Base-by-base conservation (phyloP, 306 rosid genomes). In the Cucurbita pepo region DNA sequence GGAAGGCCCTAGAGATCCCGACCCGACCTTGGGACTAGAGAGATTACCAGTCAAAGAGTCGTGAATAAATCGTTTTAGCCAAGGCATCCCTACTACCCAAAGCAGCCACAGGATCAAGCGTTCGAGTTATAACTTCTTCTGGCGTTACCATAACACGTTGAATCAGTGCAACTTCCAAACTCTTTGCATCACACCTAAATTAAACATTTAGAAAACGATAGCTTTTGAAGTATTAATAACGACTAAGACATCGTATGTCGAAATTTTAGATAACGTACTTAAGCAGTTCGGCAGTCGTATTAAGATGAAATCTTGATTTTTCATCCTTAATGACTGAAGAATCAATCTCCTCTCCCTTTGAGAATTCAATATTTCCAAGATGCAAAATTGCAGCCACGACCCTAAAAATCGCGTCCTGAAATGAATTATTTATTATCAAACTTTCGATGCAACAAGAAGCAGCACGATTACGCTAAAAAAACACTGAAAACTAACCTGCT, bases 71-170 rank as follows among this genome's bases (percentile, higher is more conserved):
- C 44, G 99, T 95, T 83, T 95, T 95, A 62, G 99, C 96, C 15
- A 95, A 81, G 76, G 96, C 99, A 84, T 95, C 99, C 84, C 95
- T 86, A 90, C 99, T 95, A 79, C 84, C 83, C 77, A 89, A 5
- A 78, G 99, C 99, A 86, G 96, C 91, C 77, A 86, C 83, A 73
- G 97, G 99, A 83, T 95, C 99, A 73, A 95, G 99, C 65, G 99
- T 95, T 83, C 99, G 90, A 77, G 99, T 95, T 72, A 95, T 95
- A 81, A 95, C 75, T 78, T 95, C 99, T 86, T 95, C 99, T 10
- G 99, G 99, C 0, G 99, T 95, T 78, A 95, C 97, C 99, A 95
- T 95, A 73, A 91, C 99, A 85, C 99, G 99, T 77, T 91, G 76
- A 76, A 95, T 95, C 76, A 95, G 79, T 50, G 99, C 97, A 77